phyloP scores from a whole-genome alignment of 352 stramenopile species.

The Globisporangium nagaii region DNA sequence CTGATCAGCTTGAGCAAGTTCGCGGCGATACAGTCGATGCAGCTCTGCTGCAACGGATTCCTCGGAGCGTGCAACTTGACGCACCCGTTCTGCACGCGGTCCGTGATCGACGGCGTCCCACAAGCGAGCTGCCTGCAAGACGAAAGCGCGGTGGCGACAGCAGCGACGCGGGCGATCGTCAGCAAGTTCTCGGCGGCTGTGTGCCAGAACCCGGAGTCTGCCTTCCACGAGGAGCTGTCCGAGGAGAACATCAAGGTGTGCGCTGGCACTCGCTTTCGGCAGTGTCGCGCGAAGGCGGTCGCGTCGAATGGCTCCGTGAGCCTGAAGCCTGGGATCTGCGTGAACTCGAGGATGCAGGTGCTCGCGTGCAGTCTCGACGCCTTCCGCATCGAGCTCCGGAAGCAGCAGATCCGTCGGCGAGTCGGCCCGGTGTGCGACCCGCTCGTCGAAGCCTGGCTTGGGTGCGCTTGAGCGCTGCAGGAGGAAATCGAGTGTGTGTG shows the following conservation, averaged over 20 bases:
- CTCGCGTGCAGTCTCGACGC: background rate
- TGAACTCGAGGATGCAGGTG: background rate
- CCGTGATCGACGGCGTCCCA: background rate
- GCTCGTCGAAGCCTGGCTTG: background rate
- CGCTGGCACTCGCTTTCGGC: background rate
- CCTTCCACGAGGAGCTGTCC: background rate
- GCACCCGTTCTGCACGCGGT: constrained; percentile 16
- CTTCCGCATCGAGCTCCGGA: background rate
- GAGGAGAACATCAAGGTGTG: background rate
- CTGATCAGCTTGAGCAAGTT: constrained; percentile 7
- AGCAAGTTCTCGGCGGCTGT: constrained; percentile 1
- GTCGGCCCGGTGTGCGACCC: background rate
- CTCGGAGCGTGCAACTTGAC: constrained; percentile 18
- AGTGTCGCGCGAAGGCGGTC: too few species aligned
- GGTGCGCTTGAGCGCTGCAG: constrained; percentile 20
- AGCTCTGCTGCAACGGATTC: constrained; percentile 35
- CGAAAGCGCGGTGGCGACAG: background rate
- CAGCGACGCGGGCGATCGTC: constrained; percentile 9
- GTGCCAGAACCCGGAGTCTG: constrained; percentile 5
- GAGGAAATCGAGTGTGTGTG: too few species aligned
- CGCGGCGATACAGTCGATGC: background rate
- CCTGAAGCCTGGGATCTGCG: background rate
- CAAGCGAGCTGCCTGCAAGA: constrained; percentile 13
- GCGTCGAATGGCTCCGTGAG: background rate
- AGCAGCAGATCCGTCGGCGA: background rate